Percentiles rank a stretch among this genome's conserved stretches.
phyloP scores from a whole-genome alignment of 305 asterid genomes.

The Rubia peregrina region DNA sequence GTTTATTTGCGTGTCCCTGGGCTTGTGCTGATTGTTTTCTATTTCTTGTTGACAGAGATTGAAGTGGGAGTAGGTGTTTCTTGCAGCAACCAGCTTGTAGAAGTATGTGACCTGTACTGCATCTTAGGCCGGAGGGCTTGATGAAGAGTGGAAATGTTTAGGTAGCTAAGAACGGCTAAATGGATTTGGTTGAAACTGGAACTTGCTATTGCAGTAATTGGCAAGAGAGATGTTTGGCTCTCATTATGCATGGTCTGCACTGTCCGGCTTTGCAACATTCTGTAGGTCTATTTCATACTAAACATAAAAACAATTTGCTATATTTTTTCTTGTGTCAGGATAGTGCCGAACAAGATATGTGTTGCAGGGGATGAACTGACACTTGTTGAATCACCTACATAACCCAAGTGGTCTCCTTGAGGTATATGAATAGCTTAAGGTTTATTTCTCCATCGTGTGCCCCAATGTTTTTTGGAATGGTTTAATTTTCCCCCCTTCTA shows the following conservation, averaged over 20 bases:
- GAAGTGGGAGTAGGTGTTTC: constrained; percentile 10
- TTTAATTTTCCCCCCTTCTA: not conserved
- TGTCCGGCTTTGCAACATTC: constrained; percentile 9
- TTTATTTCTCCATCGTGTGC: not conserved
- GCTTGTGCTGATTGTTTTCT: constrained; percentile 2
- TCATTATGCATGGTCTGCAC: constrained; percentile 19
- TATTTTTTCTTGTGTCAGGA: constrained; percentile 35
- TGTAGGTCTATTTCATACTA: constrained; percentile 22
- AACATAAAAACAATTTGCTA: constrained; percentile 8
- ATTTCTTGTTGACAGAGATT: constrained; percentile 17
- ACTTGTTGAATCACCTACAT: constrained; percentile 78
- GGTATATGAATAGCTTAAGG: constrained; percentile 33
- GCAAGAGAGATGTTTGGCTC: constrained; percentile 20
- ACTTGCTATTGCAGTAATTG: constrained; percentile 5
- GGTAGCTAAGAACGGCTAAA: constrained; percentile 10
- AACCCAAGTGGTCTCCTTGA: constrained; percentile 95
- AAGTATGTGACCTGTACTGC: constrained; percentile 11
- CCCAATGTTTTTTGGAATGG: not conserved
- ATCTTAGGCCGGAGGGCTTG: constrained; percentile 16
- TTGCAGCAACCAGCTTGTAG: not conserved
- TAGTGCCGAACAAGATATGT: constrained; percentile 52
- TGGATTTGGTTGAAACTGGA: constrained; percentile 20
- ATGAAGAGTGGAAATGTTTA: constrained; percentile 13
- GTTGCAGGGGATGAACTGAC: constrained; percentile 84
- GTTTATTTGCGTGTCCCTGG: not conserved